Base-by-base conservation (phyloP, 208 protist species). In the Leishmania gerbilli region DNA sequence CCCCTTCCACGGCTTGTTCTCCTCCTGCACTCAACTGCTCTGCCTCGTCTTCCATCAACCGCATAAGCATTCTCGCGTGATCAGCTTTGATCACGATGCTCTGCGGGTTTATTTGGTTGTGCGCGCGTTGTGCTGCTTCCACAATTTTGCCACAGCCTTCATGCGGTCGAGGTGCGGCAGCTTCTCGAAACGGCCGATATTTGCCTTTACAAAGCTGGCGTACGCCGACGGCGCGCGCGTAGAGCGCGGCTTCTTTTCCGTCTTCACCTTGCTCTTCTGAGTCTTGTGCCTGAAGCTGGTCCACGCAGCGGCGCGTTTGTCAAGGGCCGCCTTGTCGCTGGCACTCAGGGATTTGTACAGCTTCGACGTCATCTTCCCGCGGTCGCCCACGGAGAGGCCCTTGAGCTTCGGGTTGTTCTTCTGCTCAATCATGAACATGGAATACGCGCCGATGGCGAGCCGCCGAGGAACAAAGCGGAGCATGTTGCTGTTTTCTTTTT, bases 401-500 rank as follows among this genome's bases (percentile, higher is more conserved):
- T 90, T 88, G 53, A 97, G 89, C 83, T 91, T 93, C 65, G 89
- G 87, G 84, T 97, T 92, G 82, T 92, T 92, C 81, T 95, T 95
- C 81, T 97, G 92, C 83, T 97, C 93, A 40, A 90, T 90, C 93
- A 97, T 95, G 82, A 97, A 97, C 79, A 97, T 79, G 17, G 80
- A 83, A 74, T 97, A 97, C 47, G 92, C 86, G 45, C 93, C 88
- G 76, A 97, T 89, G 81, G 89, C 93, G 56, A 97, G 88, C 80
- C 90, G 87, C 24, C 85, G 87, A 62, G 86, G 77, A 74, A 83
- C 84, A 65, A 95, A 88, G 68, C 91, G 91, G 62, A 95, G 81
- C 93, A 97, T 97, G 65, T 75, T 72, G 45, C 40, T 74, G 1
- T 31, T 78, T 1, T 60, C 8, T 56, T 74, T 45, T 77, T 1